These are phyloP conservation scores for Dovyalis caffra DNA, from an alignment of 345 rosid genomes.

Conservation along the genomic window DNA sequence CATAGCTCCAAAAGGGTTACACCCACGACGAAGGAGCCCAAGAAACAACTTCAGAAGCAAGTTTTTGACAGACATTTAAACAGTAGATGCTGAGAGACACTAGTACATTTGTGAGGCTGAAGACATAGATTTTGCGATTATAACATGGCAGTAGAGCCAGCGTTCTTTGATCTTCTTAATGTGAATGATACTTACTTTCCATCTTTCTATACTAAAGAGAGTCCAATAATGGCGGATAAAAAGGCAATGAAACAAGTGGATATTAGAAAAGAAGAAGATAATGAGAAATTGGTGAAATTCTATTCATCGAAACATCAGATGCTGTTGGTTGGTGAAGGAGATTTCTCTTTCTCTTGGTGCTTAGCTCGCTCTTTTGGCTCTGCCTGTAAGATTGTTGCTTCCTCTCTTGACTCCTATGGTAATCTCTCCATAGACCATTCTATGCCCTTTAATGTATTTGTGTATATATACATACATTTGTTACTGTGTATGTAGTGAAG, in stretches of 20 bases:
- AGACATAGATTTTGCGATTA: background rate
- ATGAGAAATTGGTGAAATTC: constrained; percentile 37
- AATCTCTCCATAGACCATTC: too few species aligned
- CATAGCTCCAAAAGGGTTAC: background rate
- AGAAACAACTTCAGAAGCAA: background rate
- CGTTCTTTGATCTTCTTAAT: background rate
- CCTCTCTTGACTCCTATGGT: constrained; percentile 55
- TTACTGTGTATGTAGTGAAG: too few species aligned
- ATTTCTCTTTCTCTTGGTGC: too few species aligned
- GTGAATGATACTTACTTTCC: background rate
- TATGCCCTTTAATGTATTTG: background rate
- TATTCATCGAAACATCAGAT: constrained; percentile 47
- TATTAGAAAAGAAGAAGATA: constrained; percentile 1
- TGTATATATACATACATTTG: too few species aligned
- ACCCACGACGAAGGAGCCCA: background rate
- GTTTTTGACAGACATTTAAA: background rate
- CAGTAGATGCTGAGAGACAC: background rate
- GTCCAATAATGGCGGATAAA: background rate
- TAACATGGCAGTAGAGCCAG: background rate
- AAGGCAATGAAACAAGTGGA: background rate
- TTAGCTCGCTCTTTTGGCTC: constrained; percentile 44
- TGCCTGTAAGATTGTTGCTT: constrained; percentile 49
- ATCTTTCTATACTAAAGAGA: background rate
- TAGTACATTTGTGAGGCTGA: background rate
- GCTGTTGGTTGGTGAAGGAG: constrained; percentile 65